Base-by-base conservation (phyloP, 805 yeast species). In the Pichia sporocuriosa region DNA sequence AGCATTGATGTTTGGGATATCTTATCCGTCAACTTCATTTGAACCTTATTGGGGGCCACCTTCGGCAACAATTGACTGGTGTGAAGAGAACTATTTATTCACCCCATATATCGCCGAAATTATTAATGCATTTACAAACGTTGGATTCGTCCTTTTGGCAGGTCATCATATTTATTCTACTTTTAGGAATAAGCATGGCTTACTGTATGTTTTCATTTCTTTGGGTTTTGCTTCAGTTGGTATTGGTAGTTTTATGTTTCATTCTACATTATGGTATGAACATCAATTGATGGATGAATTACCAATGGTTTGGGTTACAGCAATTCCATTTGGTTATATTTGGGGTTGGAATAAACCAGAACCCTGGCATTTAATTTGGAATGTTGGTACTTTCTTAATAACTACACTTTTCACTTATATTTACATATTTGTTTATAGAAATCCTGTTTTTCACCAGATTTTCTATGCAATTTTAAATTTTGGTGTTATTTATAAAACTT, bases 271-370 rank as follows among this genome's bases (percentile, higher is more conserved):
- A 53, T 71, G 77, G 49, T 93, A 90, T 62, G 86, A 84, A 57
- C 93, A 75, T 66, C 98, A 93, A 65, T 61, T 93, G 48, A 70
- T 93, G 61, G 98, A 93, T 65, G 98, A 93, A 61, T 69, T 93
- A 55, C 98, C 98, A 31, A 93, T 93, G 98, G 86, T 93, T 48
- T 93, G 93, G 64, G 97, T 96, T 19, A 93, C 98, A 2, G 90
- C 96, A 49, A 79, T 90, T 22, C 97, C 98, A 0, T 80, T 87
- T 47, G 67, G 63, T 2, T 62, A 63, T 45, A 44, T 63, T 13
- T 59, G 52, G 45, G 59, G 64, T 24, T 62, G 59, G 59, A 44
- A 52, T 22, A 56, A 54, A 31, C 44, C 62, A 0, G 44, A 46
- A 3, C 29, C 44, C 4, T 37, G 35, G n/a, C 48, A 47, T 17